These are phyloP conservation scores for Metarhizium humberi DNA, from an alignment of 2,329 filamentous ascomycete genomes.

Conservation along the genomic window DNA sequence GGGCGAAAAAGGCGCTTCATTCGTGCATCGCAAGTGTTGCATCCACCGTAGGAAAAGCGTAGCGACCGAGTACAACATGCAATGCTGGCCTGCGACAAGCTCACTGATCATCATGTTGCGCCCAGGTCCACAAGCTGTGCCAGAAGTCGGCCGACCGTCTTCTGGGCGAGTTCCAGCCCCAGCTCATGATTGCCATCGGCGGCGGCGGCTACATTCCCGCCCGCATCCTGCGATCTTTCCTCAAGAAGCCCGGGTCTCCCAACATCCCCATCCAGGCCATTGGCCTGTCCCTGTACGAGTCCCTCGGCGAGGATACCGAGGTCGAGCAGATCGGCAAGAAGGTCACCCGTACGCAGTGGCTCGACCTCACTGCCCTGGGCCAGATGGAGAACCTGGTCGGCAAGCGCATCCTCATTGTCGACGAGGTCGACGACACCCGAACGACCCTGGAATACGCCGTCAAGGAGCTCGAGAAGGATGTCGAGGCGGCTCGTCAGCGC, in stretches of 20 bases:
- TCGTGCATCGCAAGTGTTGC: neutral
- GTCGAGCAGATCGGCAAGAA: slow-evolving; percentile 77
- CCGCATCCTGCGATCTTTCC: slow-evolving; percentile 93
- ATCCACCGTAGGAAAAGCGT: neutral
- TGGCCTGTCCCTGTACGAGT: slow-evolving; percentile 92
- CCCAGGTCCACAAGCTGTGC: slow-evolving; percentile 92
- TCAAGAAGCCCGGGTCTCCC: slow-evolving; percentile 74
- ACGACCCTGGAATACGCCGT: slow-evolving; percentile 93
- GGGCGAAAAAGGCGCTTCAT: neutral
- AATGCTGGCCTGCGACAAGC: neutral
- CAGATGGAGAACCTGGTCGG: slow-evolving; percentile 84
- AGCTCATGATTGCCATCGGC: slow-evolving; percentile 97
- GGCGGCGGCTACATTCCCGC: slow-evolving; percentile 96
- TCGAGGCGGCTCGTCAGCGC: slow-evolving; percentile 67
- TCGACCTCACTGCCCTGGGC: slow-evolving; percentile 73
- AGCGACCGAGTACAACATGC: neutral
- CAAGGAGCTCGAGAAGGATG: slow-evolving; percentile 88
- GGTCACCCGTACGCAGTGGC: slow-evolving; percentile 96
- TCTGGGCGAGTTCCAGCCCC: slow-evolving; percentile 76
- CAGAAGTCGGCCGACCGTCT: slow-evolving; percentile 75
- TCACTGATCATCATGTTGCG: neutral
- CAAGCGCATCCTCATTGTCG: slow-evolving; percentile 86
- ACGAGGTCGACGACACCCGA: slow-evolving; percentile 92
- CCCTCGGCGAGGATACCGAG: slow-evolving; percentile 48
- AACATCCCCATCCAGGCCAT: slow-evolving; percentile 99